phyloP scores from a whole-genome alignment of 1,139 yeast species.

The Kodamaea plutei region DNA sequence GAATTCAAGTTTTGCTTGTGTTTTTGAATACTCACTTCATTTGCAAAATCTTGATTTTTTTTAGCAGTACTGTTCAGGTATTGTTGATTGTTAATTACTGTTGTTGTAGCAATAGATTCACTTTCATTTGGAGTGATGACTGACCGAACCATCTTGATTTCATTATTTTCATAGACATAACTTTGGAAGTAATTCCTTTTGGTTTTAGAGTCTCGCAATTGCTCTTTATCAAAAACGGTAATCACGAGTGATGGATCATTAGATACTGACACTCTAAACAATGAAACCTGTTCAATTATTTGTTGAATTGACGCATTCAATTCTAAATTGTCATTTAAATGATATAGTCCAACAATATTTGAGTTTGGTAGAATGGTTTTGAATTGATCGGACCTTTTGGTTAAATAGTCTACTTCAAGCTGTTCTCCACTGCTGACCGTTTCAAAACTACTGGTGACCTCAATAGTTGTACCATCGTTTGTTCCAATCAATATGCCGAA shows the following conservation, averaged over 20 bases:
- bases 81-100: constrained; percentile 23
- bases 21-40: constrained; percentile 10
- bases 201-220: constrained; percentile 4
- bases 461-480: constrained; percentile 7
- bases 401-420: constrained; percentile 23
- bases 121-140: constrained; percentile 19
- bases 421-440: constrained; percentile 10
- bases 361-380: constrained; percentile 25
- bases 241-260: constrained; percentile 4
- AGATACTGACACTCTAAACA: constrained; percentile 3
- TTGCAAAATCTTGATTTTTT: constrained; percentile 5
- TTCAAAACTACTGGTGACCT: constrained; percentile 24
- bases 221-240: constrained; percentile 8
- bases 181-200: constrained; percentile 5
- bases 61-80: constrained; percentile 16
- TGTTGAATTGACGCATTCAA: constrained; percentile 9
- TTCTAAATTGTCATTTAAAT: neutral
- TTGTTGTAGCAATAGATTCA: constrained; percentile 25
- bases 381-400: constrained; percentile 25
- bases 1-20: constrained; percentile 15
- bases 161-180: constrained; percentile 2
- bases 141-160: constrained; percentile 9
- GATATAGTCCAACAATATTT: constrained; percentile 27
- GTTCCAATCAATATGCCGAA: constrained; percentile 31
- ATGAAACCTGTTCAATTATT: constrained; percentile 8